Evolutionary conservation across 768 basidiomycete species (phyloP), one percentile per base, ranked within the genome.

Genomic region (Dictyophora rubrovolvata): DNA sequence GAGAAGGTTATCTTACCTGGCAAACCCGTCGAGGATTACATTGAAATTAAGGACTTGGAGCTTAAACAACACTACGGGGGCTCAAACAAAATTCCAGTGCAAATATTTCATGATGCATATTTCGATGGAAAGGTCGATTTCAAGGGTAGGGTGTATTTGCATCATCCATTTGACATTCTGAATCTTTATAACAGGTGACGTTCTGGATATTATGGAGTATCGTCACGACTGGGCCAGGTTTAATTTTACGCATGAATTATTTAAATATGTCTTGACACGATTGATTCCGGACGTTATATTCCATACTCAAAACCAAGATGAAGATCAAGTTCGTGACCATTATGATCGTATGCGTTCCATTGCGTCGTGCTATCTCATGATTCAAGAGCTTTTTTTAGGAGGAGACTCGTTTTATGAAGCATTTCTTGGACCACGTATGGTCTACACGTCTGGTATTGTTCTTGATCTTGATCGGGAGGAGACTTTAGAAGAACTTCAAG

Each of bases 361-460:
- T 10, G 52, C 53, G 59, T 37, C 48, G 54, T 12, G 23, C 34
- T 61, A 47, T 47, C 23, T 37, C 61, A 53, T 58, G 53, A 17
- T 21, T 23, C 42, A 34, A 22, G 60, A 37, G 21, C 57, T 60
- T 54, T 47, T 34, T 60, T 7, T 62, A 86, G 86, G 89, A 67
- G 95, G 95, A 56, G 87, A 99, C 65, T 93, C 98, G 76, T 98
- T 97, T 70, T 96, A 97, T 70, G 80, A 77, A 65, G 96, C 94
- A 89, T 95, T 95, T 82, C 80, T 96, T 48, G 93, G 93, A 10
- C 88, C 89, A 5, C 87, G 91, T 61, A 96, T 96, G 95, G 83
- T 99, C 69, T 99, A 98, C 72, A 99, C 96, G 11, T 94, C 90
- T 23, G 96, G 96, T 63, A 78, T 99, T 55, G 80, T 97, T 58